These are phyloP conservation scores for Suillus fuscotomentosus DNA, from an alignment of 768 basidiomycete genomes.

Conservation along the genomic window DNA sequence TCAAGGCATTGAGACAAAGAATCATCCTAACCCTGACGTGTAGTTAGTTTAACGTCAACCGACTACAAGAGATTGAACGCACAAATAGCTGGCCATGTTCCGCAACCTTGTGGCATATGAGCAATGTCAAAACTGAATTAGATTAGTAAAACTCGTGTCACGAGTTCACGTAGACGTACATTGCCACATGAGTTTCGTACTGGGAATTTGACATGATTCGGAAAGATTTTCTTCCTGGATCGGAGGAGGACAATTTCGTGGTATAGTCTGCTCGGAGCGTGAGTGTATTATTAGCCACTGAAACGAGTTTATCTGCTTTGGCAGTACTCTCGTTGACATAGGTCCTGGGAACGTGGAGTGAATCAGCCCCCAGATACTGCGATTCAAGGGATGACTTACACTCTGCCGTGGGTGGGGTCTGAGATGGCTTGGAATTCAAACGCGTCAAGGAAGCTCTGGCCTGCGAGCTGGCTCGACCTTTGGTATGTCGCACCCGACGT, in stretches of 20 bases:
- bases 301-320: slow-evolving; percentile 53
- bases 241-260: slow-evolving; percentile 28
- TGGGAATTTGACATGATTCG: slow-evolving; percentile 29
- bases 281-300: slow-evolving; percentile 41
- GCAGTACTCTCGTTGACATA: slow-evolving; percentile 51
- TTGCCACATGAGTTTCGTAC: slow-evolving; percentile 33
- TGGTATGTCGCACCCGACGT: slow-evolving; percentile 46
- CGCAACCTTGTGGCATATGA: slow-evolving; percentile 39
- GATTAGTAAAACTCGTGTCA: neutral
- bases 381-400: slow-evolving; percentile 18
- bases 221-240: slow-evolving; percentile 37
- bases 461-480: slow-evolving; percentile 43
- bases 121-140: slow-evolving; percentile 32
- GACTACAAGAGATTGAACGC: slow-evolving; percentile 8
- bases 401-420: slow-evolving; percentile 36
- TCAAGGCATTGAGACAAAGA: neutral
- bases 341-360: slow-evolving; percentile 25
- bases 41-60: slow-evolving; percentile 1
- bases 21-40: slow-evolving; percentile 24
- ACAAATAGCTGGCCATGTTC: slow-evolving; percentile 39
- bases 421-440: slow-evolving; percentile 16
- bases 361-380: neutral
- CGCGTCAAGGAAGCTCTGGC: slow-evolving; percentile 46
- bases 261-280: slow-evolving; percentile 32
- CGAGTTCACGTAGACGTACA: slow-evolving; percentile 18